Percentiles rank a stretch among this genome's conserved stretches.
These are phyloP conservation scores for Apophysomyces elegans DNA, from an alignment of 371 early-diverging fungal species.

Conservation along the genomic window DNA sequence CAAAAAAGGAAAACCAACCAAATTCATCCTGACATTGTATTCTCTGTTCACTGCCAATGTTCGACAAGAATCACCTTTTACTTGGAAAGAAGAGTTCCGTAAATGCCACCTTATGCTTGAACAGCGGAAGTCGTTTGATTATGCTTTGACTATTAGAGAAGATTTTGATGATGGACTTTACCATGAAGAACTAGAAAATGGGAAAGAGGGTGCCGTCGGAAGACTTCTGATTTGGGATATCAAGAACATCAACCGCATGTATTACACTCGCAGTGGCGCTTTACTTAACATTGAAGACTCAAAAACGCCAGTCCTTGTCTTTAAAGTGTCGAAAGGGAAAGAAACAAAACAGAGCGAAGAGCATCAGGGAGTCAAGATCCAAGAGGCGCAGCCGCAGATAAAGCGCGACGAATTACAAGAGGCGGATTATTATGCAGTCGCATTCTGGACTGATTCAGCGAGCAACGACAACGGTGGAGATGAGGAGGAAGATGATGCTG, in stretches of 20 bases:
- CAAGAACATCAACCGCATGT: constrained; percentile 55
- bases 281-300: constrained; percentile 76
- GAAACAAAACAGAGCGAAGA: constrained; percentile 1
- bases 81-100: constrained; percentile 80
- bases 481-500: constrained; percentile 22
- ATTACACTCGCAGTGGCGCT: constrained; percentile 72
- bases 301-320: constrained; percentile 67
- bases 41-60: constrained; percentile 68
- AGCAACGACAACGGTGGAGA: constrained; percentile 21
- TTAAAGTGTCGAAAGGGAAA: constrained; percentile 52
- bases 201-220: constrained; percentile 22
- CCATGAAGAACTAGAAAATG: constrained; percentile 59
- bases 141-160: constrained; percentile 59
- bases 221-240: constrained; percentile 32
- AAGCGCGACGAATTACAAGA: constrained; percentile 34
- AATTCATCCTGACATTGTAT: constrained; percentile 60
- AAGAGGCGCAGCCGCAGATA: constrained; percentile 35
- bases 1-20: constrained; percentile 12
- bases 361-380: constrained; percentile 23
- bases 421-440: constrained; percentile 49
- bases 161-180: constrained; percentile 76
- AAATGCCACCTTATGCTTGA: constrained; percentile 37
- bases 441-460: constrained; percentile 30
- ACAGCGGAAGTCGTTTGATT: constrained; percentile 23
- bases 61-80: constrained; percentile 57